Base-by-base conservation (phyloP, 306 rosid genomes). In the Rosa lucieae region DNA sequence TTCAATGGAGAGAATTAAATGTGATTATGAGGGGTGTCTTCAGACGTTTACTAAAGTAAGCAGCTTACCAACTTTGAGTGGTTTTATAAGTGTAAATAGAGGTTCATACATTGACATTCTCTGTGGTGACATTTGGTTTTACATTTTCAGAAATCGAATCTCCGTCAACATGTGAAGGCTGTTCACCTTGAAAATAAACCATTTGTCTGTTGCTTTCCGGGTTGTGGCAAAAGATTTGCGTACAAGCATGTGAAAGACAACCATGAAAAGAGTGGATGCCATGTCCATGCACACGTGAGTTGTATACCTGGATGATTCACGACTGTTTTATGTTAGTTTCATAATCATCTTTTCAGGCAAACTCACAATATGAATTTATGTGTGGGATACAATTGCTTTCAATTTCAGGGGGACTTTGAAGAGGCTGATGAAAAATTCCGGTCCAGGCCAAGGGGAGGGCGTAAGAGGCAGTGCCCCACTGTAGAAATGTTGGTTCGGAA, bases 161-260 rank as follows among this genome's bases (percentile, higher is more conserved):
- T 94, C 44, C 81, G 10, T 7, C 89, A 68, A 67, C 98, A 94
- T 73, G 80, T 82, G 81, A 92, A 83, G 82, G 98, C 87, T 21
- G 96, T 85, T 78, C 98, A 94, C 83, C 79, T 87, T 1, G 55
- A 86, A 23, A 70, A 39, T 1, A 94, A 82, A 62, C 97, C 92
- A 8, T 92, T 85, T 74, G 78, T 72, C 35, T 94, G 98, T 75
- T 69, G 93, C 73, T 87, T 92, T 81, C 73, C 87, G 48, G 87
- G 88, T 76, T 94, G 98, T 77, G 92, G 94, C 72, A 83, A 86
- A 94, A 92, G 93, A 74, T 94, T 94, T 48, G 86, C 97, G 1
- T 89, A 90, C 90, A 94, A 92, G 85, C 98, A 94, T 5, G 98
- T 94, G 46, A 80, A 97, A 85, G 94, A 94, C 55, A 92, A 89